Base-by-base conservation (phyloP, 2,329 filamentous ascomycete genomes). In the Clonostachys solani region DNA sequence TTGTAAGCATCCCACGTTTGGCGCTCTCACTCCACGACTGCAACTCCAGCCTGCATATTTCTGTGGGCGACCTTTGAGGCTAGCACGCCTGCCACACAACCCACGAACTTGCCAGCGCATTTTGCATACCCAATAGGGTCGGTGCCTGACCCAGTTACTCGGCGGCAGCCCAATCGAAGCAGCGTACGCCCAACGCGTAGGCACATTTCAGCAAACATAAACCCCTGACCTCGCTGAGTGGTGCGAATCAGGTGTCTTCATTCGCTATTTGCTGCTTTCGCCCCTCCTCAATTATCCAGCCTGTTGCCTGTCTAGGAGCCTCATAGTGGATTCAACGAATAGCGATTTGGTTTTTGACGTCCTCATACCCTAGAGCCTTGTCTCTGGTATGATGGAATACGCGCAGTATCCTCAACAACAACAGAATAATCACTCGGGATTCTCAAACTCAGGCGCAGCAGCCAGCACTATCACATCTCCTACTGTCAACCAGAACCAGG, bases 401-500 rank as follows among this genome's bases (percentile, higher is more conserved):
- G 80, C 82, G 66, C 81, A 85, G 71, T 87, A 88, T 64, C 81
- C 84, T 62, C 83, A 81, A 68, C 78, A 83, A 68, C 74, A 80
- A 65, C 84, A 86, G 67, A 81, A 81, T 64, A 73, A 80, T 50
- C 83, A 86, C 64, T 73, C 77, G 57, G 76, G 80, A 60, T 87
- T 87, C 67, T 77, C 83, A 56, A 81, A 76, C 60, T 77, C 80
- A 42, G 68, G 66, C 52, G 58, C 71, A 56, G 69, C 64, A 55
- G 81, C 69, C 70, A 81, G 62, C 69, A 87, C 91, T 70, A 83
- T 86, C 35, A 90, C 87, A 33, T 86, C 87, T 43, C 80, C 83
- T 57, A 83, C 80, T 64, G 76, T 86, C 59, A 81, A 85, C 55
- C 77, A 82, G 57, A 81, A 85, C 60, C 77, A 77, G 54, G 81